Evolutionary conservation across 1,139 yeast species (phyloP).

Genomic region (Candida dubliniensis): DNA sequence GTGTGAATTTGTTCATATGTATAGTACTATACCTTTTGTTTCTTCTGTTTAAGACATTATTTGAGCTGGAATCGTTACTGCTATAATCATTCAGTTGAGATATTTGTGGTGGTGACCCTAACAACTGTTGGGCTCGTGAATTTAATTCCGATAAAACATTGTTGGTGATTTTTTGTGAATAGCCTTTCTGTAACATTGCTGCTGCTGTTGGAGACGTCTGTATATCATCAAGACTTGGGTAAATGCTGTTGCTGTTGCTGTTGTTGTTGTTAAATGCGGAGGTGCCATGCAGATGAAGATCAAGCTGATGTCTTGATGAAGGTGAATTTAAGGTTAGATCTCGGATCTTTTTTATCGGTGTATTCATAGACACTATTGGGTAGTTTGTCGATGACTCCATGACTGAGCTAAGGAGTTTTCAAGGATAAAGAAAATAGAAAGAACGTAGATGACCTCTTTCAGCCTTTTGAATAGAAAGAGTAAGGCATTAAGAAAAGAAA

Average conservation of each 20-base stretch:
- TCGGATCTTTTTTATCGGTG: slow-evolving; percentile 43
- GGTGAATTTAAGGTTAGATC: slow-evolving; percentile 38
- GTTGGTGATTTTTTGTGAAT: slow-evolving; percentile 40
- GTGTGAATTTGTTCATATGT: slow-evolving; percentile 35
- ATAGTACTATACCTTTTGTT: slow-evolving; percentile 34
- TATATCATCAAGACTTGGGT: slow-evolving; percentile 19
- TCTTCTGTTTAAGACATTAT: slow-evolving; percentile 13
- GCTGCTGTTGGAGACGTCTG: slow-evolving; percentile 11
- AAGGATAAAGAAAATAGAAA: too few relatives aligned
- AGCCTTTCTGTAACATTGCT: slow-evolving; percentile 42
- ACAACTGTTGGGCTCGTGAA: slow-evolving; percentile 26
- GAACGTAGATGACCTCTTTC: not conserved
- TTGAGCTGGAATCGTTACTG: slow-evolving; percentile 10
- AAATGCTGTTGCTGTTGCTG: slow-evolving; percentile 14
- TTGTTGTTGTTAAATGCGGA: not conserved
- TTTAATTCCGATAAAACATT: slow-evolving; percentile 45
- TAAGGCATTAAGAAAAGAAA: not conserved
- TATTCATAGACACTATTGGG: slow-evolving; percentile 23
- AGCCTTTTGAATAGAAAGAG: not conserved
- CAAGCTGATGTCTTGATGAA: slow-evolving; percentile 6
- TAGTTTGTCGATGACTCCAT: slow-evolving; percentile 4
- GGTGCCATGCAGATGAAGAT: too few relatives aligned
- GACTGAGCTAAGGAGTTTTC: not conserved
- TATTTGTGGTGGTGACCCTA: slow-evolving; percentile 13
- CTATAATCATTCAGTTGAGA: not conserved